A percentile compares a stretch with the other conserved stretches of the same genome.
These are phyloP conservation scores for Persicaria tinctoria DNA, from an alignment of 148 eudicot species.

Conservation along the genomic window DNA sequence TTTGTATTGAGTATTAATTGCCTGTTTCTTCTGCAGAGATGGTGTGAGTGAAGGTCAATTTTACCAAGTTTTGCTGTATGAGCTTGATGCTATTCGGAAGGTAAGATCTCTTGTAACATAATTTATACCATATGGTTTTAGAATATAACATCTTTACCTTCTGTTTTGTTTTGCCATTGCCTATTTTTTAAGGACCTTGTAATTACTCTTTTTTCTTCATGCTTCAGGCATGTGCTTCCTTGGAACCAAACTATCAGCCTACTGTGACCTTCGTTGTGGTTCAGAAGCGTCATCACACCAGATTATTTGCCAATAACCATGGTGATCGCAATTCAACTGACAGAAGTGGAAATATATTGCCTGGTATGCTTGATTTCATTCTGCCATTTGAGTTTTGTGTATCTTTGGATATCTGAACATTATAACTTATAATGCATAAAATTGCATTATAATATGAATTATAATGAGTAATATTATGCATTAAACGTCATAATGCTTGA, in stretches of 20 bases:
- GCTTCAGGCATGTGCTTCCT: conserved; percentile 63
- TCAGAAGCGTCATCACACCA: conserved; percentile 88
- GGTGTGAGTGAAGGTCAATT: conserved; percentile 90
- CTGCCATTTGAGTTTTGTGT: not conserved
- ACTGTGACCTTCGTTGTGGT: conserved; percentile 88
- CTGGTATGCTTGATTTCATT: conserved; percentile 35
- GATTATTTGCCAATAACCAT: conserved; percentile 74
- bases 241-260: conserved; percentile 92
- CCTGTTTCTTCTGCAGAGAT: conserved; percentile 35
- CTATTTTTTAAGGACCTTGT: not conserved
- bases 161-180: not conserved
- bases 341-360: conserved; percentile 68
- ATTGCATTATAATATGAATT: too few species aligned
- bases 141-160: not conserved
- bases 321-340: conserved; percentile 44
- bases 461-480: too few species aligned
- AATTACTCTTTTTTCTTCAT: not conserved
- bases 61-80: conserved; percentile 68
- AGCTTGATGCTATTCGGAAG: conserved; percentile 77
- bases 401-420: not conserved
- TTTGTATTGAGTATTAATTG: not conserved
- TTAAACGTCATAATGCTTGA: too few species aligned
- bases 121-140: not conserved
- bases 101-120: conserved; percentile 20
- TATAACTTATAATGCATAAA: not conserved